phyloP scores from a whole-genome alignment of 805 yeast species.

The Saccharomycopsis fibuligera region DNA sequence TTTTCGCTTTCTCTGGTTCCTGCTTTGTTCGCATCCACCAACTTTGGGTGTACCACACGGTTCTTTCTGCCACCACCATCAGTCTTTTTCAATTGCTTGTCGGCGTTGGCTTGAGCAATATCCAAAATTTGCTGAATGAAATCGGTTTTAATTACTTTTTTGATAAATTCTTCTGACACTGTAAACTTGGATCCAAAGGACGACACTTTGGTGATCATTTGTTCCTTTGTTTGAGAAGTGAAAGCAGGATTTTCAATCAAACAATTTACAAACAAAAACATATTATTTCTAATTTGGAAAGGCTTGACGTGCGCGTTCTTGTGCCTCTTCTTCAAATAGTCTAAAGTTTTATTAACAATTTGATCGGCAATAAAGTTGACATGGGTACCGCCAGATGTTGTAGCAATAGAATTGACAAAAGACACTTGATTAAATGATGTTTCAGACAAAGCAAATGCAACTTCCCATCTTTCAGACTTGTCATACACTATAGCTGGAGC shows the following conservation, averaged over 20 bases:
- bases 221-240: slow-evolving; percentile 96
- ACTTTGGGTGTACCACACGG: slow-evolving; percentile 81
- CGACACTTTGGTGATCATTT: slow-evolving; percentile 77
- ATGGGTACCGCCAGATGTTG: slow-evolving; percentile 96
- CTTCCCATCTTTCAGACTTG: slow-evolving; percentile 87
- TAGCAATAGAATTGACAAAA: slow-evolving; percentile 95
- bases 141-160: slow-evolving; percentile 68
- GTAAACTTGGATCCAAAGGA: slow-evolving; percentile 86
- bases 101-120: slow-evolving; percentile 84
- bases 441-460: slow-evolving; percentile 91
- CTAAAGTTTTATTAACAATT: slow-evolving; percentile 70
- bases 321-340: slow-evolving; percentile 63
- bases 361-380: slow-evolving; percentile 82
- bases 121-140: slow-evolving; percentile 61
- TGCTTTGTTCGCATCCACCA: slow-evolving; percentile 94
- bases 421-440: slow-evolving; percentile 89
- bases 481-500: slow-evolving; percentile 70
- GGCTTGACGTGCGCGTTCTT: slow-evolving; percentile 68
- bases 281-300: slow-evolving; percentile 80
- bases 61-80: slow-evolving; percentile 76
- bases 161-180: slow-evolving; percentile 72
- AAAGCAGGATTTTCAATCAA: slow-evolving; percentile 94
- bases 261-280: slow-evolving; percentile 88
- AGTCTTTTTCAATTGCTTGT: slow-evolving; percentile 75
- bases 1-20: slow-evolving; percentile 89